Percentiles rank a stretch among this genome's conserved stretches.
Evolutionary conservation across 2,329 filamentous ascomycete genomes (phyloP).

Genomic region (Cordyceps militaris): DNA sequence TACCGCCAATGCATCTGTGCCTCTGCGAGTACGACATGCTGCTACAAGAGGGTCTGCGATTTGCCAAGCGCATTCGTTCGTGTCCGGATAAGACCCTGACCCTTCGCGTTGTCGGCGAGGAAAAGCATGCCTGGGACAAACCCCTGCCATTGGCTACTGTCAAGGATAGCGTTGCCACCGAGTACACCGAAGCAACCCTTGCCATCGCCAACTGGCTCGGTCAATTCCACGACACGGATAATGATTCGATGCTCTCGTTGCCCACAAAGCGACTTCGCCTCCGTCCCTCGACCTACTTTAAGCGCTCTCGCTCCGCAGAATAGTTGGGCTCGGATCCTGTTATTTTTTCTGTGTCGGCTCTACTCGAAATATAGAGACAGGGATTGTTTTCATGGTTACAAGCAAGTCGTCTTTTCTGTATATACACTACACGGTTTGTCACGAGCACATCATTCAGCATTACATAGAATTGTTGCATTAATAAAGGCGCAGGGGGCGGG

Average conservation of each 20-base stretch:
- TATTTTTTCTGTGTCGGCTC: background rate
- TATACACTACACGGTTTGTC: background rate
- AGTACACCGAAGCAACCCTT: constrained; percentile 38
- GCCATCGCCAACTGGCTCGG: constrained; percentile 36
- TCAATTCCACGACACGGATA: constrained; percentile 30
- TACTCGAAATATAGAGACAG: background rate
- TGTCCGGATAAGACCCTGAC: constrained; percentile 24
- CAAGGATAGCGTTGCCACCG: constrained; percentile 37
- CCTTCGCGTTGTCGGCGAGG: constrained; percentile 37
- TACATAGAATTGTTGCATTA: constrained; percentile 2
- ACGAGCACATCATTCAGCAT: background rate
- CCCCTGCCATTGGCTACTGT: constrained; percentile 34
- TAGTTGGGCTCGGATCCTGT: background rate
- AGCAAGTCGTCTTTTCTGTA: constrained; percentile 2
- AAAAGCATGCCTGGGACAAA: constrained; percentile 44
- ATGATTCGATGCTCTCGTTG: constrained; percentile 29
- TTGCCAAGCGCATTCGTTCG: constrained; percentile 48
- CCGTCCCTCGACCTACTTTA: constrained; percentile 17
- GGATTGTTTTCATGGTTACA: background rate
- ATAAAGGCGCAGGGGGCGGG: background rate
- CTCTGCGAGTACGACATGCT: constrained; percentile 62
- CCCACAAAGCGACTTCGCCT: constrained; percentile 26
- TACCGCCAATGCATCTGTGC: constrained; percentile 49
- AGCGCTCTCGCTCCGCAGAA: constrained; percentile 6
- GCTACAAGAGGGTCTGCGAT: constrained; percentile 51